Evolutionary conservation across 2,329 filamentous ascomycete species (phyloP).

Genomic region (Rhytidhysteron rufulum): DNA sequence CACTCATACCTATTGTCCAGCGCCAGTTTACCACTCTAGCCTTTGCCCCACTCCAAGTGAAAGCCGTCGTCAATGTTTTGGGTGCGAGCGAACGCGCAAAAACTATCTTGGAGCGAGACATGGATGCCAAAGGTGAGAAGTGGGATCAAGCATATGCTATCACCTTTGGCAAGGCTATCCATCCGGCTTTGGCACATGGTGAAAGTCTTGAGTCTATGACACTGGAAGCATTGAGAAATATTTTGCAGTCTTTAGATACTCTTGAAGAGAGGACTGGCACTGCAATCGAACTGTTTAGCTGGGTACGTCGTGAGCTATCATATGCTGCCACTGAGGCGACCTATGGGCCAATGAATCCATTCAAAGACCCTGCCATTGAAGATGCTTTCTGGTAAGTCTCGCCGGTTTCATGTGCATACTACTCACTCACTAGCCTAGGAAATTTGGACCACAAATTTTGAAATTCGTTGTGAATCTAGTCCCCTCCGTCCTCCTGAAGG

Average conservation of each 20-base stretch:
- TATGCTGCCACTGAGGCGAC: slow-evolving; percentile 37
- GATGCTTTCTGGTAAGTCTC: slow-evolving; percentile 33
- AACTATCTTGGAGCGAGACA: slow-evolving; percentile 18
- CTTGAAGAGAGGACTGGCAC: slow-evolving; percentile 4
- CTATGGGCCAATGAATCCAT: slow-evolving; percentile 43
- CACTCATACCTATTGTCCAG: slow-evolving; percentile 38
- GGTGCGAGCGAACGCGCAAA: slow-evolving; percentile 25
- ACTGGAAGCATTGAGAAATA: slow-evolving; percentile 27
- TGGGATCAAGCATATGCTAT: slow-evolving; percentile 28
- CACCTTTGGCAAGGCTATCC: slow-evolving; percentile 34
- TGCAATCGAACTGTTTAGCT: slow-evolving; percentile 11
- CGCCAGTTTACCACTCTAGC: slow-evolving; percentile 35
- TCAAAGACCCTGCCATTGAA: slow-evolving; percentile 30
- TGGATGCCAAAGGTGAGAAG: slow-evolving; percentile 36
- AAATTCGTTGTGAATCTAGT: slow-evolving; percentile 18
- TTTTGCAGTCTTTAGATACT: slow-evolving; percentile 18
- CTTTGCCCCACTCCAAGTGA: slow-evolving; percentile 38
- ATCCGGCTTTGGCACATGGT: slow-evolving; percentile 28
- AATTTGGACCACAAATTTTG: slow-evolving; percentile 24
- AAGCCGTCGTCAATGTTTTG: slow-evolving; percentile 27
- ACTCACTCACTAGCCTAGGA: slow-evolving; percentile 15
- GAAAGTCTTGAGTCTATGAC: slow-evolving; percentile 34
- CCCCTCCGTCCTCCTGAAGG: slow-evolving; percentile 27
- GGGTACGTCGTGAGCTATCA: slow-evolving; percentile 30
- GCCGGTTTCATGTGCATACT: slow-evolving; percentile 7